phyloP scores from a whole-genome alignment of 2,329 filamentous ascomycete genomes.

The Trichoderma aggressivum region DNA sequence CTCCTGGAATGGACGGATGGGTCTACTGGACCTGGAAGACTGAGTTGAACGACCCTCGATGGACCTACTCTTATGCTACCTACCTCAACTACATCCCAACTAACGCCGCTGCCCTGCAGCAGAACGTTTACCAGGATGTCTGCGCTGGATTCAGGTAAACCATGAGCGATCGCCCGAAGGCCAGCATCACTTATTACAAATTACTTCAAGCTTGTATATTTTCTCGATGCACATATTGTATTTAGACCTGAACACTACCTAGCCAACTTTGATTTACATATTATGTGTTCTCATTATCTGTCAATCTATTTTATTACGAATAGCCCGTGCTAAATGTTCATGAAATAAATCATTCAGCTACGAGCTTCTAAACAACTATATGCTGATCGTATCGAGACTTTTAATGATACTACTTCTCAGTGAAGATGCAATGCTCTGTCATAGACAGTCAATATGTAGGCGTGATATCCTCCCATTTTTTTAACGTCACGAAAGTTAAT shows the following conservation, averaged over 20 bases:
- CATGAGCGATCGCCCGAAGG: too few species aligned
- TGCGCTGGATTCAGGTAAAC: conserved; percentile 22
- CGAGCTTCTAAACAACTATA: too few species aligned
- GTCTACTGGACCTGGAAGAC: conserved; percentile 59
- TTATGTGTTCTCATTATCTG: not conserved
- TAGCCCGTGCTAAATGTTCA: not conserved
- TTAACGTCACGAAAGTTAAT: too few species aligned
- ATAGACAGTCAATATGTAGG: too few species aligned
- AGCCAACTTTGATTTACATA: not conserved
- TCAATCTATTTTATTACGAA: not conserved
- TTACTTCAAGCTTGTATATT: not conserved
- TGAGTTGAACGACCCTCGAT: conserved; percentile 31
- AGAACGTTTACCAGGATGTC: conserved; percentile 28
- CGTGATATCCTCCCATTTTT: too few species aligned
- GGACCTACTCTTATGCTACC: conserved; percentile 30
- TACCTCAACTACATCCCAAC: conserved; percentile 24
- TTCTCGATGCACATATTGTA: not conserved
- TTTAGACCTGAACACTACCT: not conserved
- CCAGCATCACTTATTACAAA: not conserved
- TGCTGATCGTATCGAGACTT: too few species aligned
- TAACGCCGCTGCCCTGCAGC: conserved; percentile 25
- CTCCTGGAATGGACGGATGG: conserved; percentile 47
- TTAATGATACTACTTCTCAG: too few species aligned
- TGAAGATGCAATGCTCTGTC: too few species aligned
- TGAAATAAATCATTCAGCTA: not conserved